Evolutionary conservation across 1,284 basidiomycete genomes (phyloP), one percentile per base, ranked within the genome.

Genomic region (Microbotryum scabiosae): DNA sequence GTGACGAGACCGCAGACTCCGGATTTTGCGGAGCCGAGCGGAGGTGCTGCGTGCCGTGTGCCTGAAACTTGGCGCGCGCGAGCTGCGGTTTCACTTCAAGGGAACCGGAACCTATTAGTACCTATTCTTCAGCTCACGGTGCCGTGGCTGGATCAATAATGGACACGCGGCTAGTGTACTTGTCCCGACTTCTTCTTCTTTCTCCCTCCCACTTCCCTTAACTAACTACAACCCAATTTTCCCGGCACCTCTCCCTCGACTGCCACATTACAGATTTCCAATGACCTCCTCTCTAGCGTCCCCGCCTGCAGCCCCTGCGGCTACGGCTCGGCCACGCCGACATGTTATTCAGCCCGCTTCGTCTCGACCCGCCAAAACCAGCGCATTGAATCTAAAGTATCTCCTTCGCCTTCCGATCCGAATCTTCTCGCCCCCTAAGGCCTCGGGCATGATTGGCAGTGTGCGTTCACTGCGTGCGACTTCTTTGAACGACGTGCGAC

Each of bases 401-500:
- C 36, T 41, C 36, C 28, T 61, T 58, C 62, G 64, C 47, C 61
- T 68, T 4, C 66, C 66, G 7, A 14, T 60, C 10, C 61, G 66
- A 12, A 48, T 68, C 55, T 43, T 65, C 5, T 41, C 54, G 41
- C 66, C 66, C 18, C 66, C 66, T 10, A 63, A 65, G 53, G 56
- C 61, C 10, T 59, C 66, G 16, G 62, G 65, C 28, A 66, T 66
- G 65, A 63, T 68, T 51, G 66, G 66, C 1, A 59, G 59, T 2
- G 63, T 68, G 1, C 26, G 66, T 14, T 59, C 57, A 20, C 36
- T 68, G 55, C 61, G 61, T 52, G 45, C 61, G 45, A 68, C 66
- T 1, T 61, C 66, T 23, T 12, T 68, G 5, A 58, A 47, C 54
- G 66, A 68, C 49, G 66, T 68, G 41, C 56, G 57, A n/a, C 55